Conservation (phyloP, 495 filamentous ascomycete species). For the Glarea lozoyensis region DNA sequence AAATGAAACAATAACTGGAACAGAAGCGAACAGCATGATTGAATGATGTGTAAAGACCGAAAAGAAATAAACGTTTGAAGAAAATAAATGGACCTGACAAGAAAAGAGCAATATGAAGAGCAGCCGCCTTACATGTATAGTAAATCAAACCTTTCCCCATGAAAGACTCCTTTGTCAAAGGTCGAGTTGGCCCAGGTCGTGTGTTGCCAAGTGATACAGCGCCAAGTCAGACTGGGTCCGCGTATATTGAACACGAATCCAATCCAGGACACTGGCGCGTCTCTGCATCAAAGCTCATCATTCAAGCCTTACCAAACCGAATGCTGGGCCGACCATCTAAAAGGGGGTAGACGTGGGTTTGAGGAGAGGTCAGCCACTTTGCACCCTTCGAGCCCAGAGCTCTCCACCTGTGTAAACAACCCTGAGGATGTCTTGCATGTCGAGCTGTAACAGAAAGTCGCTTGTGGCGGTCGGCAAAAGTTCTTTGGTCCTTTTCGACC, state of each 20-base stretch:
- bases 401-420: no score
- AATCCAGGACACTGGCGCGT: not conserved
- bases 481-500: not conserved
- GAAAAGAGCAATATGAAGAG: not conserved
- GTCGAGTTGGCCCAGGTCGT: no score
- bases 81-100: not conserved
- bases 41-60: not conserved
- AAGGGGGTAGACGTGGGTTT: not conserved
- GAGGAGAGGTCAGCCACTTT: not conserved
- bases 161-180: no score
- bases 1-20: conserved; percentile 3
- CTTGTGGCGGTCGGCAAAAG: not conserved
- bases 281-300: not conserved
- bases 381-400: no score
- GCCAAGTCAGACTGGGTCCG: conserved; percentile 10
- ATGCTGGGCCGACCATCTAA: not conserved
- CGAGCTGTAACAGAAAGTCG: not conserved
- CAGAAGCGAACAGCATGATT: not conserved
- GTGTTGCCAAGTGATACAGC: conserved; percentile 12
- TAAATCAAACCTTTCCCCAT: no score
- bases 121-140: no score
- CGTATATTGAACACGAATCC: conserved; percentile 2
- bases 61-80: not conserved
- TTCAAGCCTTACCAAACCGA: no score
- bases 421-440: not conserved